phyloP scores from a whole-genome alignment of 495 filamentous ascomycete genomes.

The Pyronema omphalodes region DNA sequence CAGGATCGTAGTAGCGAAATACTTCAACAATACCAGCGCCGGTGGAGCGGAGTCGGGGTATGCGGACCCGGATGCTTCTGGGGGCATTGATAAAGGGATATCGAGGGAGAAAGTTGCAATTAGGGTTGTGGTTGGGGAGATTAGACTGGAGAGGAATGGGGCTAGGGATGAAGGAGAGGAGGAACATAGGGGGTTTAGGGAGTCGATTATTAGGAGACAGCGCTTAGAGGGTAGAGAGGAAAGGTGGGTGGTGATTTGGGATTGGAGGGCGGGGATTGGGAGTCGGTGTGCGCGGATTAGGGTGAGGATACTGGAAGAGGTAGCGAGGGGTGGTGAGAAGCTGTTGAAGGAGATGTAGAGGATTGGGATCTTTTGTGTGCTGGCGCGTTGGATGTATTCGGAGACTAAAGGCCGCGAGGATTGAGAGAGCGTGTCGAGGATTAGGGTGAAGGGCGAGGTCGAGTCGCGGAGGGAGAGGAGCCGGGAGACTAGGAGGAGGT shows the following conservation, averaged over 20 bases:
- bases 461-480: slow-evolving; percentile 59
- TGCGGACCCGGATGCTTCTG: slow-evolving; percentile 8
- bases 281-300: slow-evolving; percentile 48
- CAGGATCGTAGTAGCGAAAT: slow-evolving; percentile 50
- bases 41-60: slow-evolving; percentile 43
- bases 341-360: slow-evolving; percentile 69
- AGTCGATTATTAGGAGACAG: slow-evolving; percentile 44
- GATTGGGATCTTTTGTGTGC: slow-evolving; percentile 20
- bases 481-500: slow-evolving; percentile 69
- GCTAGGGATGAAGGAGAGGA: slow-evolving; percentile 28
- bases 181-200: slow-evolving; percentile 35
- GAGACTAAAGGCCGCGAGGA: slow-evolving; percentile 47
- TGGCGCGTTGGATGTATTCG: slow-evolving; percentile 59
- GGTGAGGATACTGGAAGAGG: slow-evolving; percentile 32
- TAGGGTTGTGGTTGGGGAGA: slow-evolving; percentile 36
- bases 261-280: slow-evolving; percentile 30
- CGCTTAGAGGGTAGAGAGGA: slow-evolving; percentile 25
- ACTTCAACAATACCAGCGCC: slow-evolving; percentile 41
- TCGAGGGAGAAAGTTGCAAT: slow-evolving; percentile 52
- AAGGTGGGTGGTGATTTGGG: slow-evolving; percentile 42
- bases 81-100: slow-evolving; percentile 29
- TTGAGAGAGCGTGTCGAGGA: slow-evolving; percentile 76
- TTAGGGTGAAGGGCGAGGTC: slow-evolving; percentile 66
- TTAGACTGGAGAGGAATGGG: slow-evolving; percentile 36
- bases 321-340: slow-evolving; percentile 31